Evolutionary conservation across 768 basidiomycete species (phyloP).

Genomic region (Agaricus subrufescens): DNA sequence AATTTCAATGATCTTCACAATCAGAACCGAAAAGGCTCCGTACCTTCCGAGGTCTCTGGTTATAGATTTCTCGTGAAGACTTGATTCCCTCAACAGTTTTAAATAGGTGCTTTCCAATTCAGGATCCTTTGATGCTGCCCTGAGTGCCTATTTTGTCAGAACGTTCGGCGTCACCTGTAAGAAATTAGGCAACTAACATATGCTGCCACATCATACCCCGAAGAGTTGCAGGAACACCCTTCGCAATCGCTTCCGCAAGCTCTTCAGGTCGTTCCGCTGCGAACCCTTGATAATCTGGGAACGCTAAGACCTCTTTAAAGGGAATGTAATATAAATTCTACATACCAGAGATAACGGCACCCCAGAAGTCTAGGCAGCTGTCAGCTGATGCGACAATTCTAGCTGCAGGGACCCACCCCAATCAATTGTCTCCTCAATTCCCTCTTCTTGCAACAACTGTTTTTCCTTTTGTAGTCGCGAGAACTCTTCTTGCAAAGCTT

Average conservation of each 20-base stretch:
- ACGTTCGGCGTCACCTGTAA: slow-evolving; percentile 1
- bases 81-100: slow-evolving; percentile 73
- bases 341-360: slow-evolving; percentile 81
- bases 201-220: slow-evolving; percentile 97
- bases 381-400: background rate
- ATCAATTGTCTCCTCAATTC: slow-evolving; percentile 51
- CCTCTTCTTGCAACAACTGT: slow-evolving; percentile 30
- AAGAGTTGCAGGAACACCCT: slow-evolving; percentile 82
- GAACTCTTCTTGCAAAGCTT: slow-evolving; percentile 75
- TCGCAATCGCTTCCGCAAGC: slow-evolving; percentile 85
- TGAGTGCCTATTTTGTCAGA: slow-evolving; percentile 22
- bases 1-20: slow-evolving; percentile 5
- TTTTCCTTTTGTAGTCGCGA: slow-evolving; percentile 57
- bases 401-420: slow-evolving; percentile 56
- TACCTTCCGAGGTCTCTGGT: slow-evolving; percentile 86
- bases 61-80: slow-evolving; percentile 92
- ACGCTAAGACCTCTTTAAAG: background rate
- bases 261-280: slow-evolving; percentile 75
- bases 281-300: slow-evolving; percentile 80
- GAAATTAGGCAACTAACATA: slow-evolving; percentile 47
- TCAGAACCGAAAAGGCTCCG: slow-evolving; percentile 12
- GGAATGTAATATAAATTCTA: background rate
- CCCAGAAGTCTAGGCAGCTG: slow-evolving; percentile 78
- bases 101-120: slow-evolving; percentile 84
- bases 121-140: slow-evolving; percentile 91